Conservation (phyloP, 305 asterid genomes). For the Striga hermonthica region DNA sequence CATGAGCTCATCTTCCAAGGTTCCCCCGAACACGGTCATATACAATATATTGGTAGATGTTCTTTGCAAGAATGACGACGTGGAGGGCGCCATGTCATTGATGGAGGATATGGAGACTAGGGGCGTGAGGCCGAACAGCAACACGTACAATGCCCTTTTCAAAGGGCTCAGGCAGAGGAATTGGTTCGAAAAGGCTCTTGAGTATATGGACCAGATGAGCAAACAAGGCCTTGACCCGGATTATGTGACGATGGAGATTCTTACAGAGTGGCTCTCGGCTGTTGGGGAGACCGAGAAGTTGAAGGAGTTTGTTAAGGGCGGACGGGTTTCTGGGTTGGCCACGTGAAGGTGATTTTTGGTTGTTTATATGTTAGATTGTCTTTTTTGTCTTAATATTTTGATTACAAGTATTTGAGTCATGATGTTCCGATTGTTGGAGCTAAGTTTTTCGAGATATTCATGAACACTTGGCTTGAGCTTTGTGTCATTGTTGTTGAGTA, state of each 20-base stretch:
- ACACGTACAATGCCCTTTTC: conserved; percentile 70
- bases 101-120: conserved; percentile 68
- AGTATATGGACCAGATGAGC: conserved; percentile 70
- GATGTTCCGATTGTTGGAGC: neutral
- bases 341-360: neutral
- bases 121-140: conserved; percentile 58
- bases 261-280: conserved; percentile 71
- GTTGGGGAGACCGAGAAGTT: conserved; percentile 64
- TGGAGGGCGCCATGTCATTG: conserved; percentile 59
- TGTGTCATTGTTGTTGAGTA: conserved; percentile 1
- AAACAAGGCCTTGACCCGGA: conserved; percentile 69
- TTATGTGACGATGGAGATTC: conserved; percentile 71
- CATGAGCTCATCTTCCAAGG: conserved; percentile 48
- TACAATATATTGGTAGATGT: conserved; percentile 66
- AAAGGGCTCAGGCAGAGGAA: conserved; percentile 59
- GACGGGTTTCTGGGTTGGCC: conserved; percentile 42
- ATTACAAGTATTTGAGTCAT: conserved; percentile 7
- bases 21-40: conserved; percentile 59
- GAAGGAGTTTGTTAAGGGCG: conserved; percentile 50
- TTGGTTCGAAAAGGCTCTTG: conserved; percentile 56
- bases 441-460: neutral
- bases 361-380: neutral
- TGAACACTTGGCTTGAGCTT: neutral
- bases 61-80: conserved; percentile 60
- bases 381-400: neutral